A percentile compares a stretch with the other conserved stretches of the same genome.
Evolutionary conservation across 2,329 filamentous ascomycete genomes (phyloP).

Genomic region (Calonectria crousiana): DNA sequence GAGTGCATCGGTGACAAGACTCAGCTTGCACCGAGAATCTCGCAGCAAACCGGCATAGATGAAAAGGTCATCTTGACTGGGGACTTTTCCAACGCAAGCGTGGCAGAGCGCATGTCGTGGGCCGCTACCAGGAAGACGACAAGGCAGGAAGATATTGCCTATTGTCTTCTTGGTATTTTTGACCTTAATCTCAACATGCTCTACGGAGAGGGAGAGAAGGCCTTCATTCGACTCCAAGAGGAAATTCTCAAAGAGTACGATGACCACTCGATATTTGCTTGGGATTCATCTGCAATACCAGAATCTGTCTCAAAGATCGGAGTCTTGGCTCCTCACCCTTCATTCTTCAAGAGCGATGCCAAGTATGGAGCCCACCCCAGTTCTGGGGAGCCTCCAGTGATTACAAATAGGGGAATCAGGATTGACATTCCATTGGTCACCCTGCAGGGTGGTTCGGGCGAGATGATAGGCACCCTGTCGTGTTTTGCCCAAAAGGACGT

Average conservation of each 20-base stretch:
- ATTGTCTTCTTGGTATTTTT: conserved; percentile 40
- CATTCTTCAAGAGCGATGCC: conserved; percentile 23
- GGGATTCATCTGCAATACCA: conserved; percentile 30
- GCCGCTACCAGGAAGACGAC: conserved; percentile 34
- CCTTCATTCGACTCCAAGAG: conserved; percentile 42
- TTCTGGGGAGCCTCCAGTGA: conserved; percentile 15
- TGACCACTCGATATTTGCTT: conserved; percentile 38
- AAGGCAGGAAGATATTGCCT: conserved; percentile 35
- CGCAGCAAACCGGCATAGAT: conserved; percentile 28
- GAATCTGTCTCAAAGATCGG: conserved; percentile 26
- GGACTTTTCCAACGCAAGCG: conserved; percentile 20
- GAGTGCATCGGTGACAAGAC: conserved; percentile 22
- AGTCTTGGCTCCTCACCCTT: conserved; percentile 27
- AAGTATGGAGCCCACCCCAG: conserved; percentile 23
- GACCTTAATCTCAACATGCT: conserved; percentile 38
- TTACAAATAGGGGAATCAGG: conserved; percentile 35
- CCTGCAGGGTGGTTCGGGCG: background rate
- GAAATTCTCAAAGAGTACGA: conserved; percentile 40
- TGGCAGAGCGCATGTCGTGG: conserved; percentile 38
- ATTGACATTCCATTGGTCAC: conserved; percentile 13
- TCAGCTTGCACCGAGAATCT: conserved; percentile 19
- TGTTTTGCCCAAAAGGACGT: conserved; percentile 23
- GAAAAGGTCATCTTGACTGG: conserved; percentile 17
- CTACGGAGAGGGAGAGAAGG: conserved; percentile 38
- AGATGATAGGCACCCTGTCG: conserved; percentile 23